Evolutionary conservation across 768 basidiomycete species (phyloP).

Genomic region (Ramaria sp.): DNA sequence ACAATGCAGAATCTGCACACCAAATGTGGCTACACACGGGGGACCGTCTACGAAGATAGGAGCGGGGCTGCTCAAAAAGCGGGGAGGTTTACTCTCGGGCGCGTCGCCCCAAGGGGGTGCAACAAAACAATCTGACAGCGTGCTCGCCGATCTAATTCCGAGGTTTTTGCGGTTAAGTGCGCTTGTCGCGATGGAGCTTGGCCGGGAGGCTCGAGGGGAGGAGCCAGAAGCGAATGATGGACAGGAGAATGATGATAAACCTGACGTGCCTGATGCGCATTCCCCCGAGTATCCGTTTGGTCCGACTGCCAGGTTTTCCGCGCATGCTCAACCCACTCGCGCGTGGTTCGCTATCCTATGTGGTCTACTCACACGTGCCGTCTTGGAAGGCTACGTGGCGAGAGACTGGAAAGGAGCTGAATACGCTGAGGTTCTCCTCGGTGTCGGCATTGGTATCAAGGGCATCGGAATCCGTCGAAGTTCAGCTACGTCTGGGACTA

Average conservation of each 20-base stretch:
- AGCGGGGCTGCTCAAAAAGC: conserved; percentile 1
- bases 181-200: conserved; percentile 67
- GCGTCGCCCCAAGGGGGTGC: background rate
- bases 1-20: background rate
- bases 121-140: conserved; percentile 2
- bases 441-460: conserved; percentile 43
- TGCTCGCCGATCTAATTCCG: conserved; percentile 16
- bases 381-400: conserved; percentile 74
- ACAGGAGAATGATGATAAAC: conserved; percentile 18
- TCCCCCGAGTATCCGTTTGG: conserved; percentile 2
- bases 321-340: conserved; percentile 38
- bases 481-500: background rate
- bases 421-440: conserved; percentile 60
- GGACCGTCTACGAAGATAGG: background rate
- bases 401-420: conserved; percentile 70
- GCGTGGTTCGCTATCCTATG: conserved; percentile 78
- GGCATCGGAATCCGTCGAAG: conserved; percentile 1
- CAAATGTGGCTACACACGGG: background rate
- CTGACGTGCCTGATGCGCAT: background rate
- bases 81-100: background rate
- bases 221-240: conserved; percentile 25
- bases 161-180: conserved; percentile 72
- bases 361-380: conserved; percentile 71
- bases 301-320: background rate
- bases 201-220: conserved; percentile 53